phyloP scores from a whole-genome alignment of 78 protist genomes.

The Salpingoeca rosetta region DNA sequence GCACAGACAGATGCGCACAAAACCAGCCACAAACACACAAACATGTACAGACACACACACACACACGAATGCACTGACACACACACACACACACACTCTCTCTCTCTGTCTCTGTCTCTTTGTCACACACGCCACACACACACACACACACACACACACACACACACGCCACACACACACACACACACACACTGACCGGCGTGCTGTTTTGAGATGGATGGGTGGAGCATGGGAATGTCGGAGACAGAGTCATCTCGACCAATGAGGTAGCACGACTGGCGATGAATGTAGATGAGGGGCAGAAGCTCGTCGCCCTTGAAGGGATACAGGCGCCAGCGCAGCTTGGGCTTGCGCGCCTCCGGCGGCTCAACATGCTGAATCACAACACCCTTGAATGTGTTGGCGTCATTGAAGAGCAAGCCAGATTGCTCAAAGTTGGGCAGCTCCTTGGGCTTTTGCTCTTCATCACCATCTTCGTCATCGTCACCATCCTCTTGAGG shows the following conservation, averaged over 20 bases:
- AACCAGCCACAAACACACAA: too few species aligned
- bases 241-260: conserved; percentile 59
- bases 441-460: conserved; percentile 30
- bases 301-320: conserved; percentile 55
- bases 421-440: conserved; percentile 63
- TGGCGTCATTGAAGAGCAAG: conserved; percentile 3
- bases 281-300: conserved; percentile 3
- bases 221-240: conserved; percentile 81
- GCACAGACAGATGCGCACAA: too few species aligned
- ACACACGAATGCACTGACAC: too few species aligned
- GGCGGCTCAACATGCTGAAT: conserved; percentile 62
- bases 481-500: not conserved
- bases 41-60: too few species aligned
- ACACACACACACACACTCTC: too few species aligned
- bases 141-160: not conserved
- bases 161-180: not conserved
- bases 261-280: conserved; percentile 41
- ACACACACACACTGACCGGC: conserved; percentile 62
- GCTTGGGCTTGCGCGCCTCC: conserved; percentile 50
- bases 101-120: too few species aligned
- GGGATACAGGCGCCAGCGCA: conserved; percentile 61
- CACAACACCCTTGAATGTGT: conserved; percentile 35
- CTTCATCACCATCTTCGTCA: conserved; percentile 20
- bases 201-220: conserved; percentile 78
- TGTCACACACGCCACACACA: too few species aligned